Evolutionary conservation across 2,329 filamentous ascomycete genomes (phyloP), one percentile per base, ranked within the genome.

Genomic region (Boeremia exigua): DNA sequence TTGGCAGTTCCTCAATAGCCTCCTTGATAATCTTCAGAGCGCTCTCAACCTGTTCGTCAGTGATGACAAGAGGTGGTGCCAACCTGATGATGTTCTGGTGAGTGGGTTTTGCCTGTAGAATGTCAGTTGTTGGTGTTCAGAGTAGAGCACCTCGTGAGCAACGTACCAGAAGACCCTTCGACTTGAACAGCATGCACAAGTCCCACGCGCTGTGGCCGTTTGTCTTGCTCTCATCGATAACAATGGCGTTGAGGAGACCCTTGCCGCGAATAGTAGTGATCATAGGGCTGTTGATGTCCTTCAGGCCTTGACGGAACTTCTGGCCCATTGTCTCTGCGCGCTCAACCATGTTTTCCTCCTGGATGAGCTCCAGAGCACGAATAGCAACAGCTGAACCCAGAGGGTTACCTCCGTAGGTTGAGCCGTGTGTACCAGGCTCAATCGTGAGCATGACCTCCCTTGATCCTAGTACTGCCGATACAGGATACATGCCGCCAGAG

Each of bases 41-140:
- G 71, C 87, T 85, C 65, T 87, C 83, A 63, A 99, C 88, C 79
- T 99, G 87, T 57, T 88, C 85, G 71, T 98, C 92, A 25, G 88
- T 92, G 70, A 99, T 98, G 63, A 99, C 92, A 50, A 99, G 82
- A 17, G 95, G 95, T 42, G 95, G 95, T n/a, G 95, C 95, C 59
- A 99, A 89, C 54, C 95, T 90, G 75, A 99, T 99, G 76, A 99
- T 98, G 78, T 98, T 97, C 72, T 96, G 89, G 78, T 99, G 95
- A 6, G 95, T 99, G 28, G 95, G 95, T 85, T 99, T 99, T 69
- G 95, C 95, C 92, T 96, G 71, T 56, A 42, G 23, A 37, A 43
- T 48, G 61, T 75, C 59, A 77, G 64, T 61, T 60, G 56, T 47
- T 28, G 61, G n/a, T n/a, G 9, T 9, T 30, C 12, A 23, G 6